These are phyloP conservation scores for Pyrus hybrid DNA, from an alignment of 331 rosid species.

Conservation along the genomic window DNA sequence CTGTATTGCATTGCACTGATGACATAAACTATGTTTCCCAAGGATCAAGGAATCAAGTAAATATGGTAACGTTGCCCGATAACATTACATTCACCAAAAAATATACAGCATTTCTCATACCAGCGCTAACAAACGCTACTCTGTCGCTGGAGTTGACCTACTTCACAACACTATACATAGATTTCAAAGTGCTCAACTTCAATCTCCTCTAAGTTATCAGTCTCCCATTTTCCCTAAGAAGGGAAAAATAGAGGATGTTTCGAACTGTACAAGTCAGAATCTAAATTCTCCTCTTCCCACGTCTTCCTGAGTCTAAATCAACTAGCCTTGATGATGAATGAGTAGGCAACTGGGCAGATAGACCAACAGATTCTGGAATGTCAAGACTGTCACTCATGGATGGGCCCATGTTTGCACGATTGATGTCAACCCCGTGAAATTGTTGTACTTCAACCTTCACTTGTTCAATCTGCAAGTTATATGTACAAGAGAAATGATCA, in stretches of 20 bases:
- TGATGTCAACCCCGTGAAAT: slow-evolving; percentile 41
- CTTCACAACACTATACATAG: neutral
- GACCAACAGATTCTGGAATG: slow-evolving; percentile 91
- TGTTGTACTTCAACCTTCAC: slow-evolving; percentile 46
- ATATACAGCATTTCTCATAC: slow-evolving; percentile 31
- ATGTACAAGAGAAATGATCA: slow-evolving; percentile 10
- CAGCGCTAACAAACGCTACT: slow-evolving; percentile 10
- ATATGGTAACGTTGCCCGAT: neutral
- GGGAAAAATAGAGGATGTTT: neutral
- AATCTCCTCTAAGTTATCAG: slow-evolving; percentile 5
- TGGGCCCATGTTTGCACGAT: slow-evolving; percentile 48
- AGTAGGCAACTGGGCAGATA: slow-evolving; percentile 45
- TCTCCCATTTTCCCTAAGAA: neutral
- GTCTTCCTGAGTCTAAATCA: slow-evolving; percentile 63
- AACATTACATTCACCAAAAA: slow-evolving; percentile 11
- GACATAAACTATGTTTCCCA: too few species aligned
- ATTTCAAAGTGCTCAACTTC: neutral
- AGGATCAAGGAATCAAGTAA: neutral
- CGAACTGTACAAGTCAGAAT: slow-evolving; percentile 12
- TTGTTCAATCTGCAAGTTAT: slow-evolving; percentile 52
- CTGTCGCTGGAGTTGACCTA: slow-evolving; percentile 13
- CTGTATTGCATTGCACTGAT: neutral
- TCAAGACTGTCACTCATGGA: slow-evolving; percentile 57
- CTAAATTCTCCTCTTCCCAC: slow-evolving; percentile 71
- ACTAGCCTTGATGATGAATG: slow-evolving; percentile 58